Evolutionary conservation across 345 rosid genomes (phyloP), one percentile per base, ranked within the genome.

Genomic region (Lepidium aucheri): DNA sequence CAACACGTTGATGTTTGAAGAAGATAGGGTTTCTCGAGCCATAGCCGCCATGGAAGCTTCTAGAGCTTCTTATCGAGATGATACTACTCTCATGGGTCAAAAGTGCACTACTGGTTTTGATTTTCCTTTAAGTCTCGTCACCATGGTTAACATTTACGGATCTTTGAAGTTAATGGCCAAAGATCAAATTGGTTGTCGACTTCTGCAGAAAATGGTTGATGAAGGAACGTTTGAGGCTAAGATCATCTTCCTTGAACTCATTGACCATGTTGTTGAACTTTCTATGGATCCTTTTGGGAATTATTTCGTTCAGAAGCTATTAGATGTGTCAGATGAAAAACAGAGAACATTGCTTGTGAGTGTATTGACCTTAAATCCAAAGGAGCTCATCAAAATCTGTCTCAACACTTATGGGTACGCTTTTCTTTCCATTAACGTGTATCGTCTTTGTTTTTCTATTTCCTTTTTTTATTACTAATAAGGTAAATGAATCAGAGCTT

Each of bases 251-350:
- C 49, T 24, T 36, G 85, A 79, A 59, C 30, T 79, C 16, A 58
- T 79, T 41, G 78, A 65, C 42, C 70, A 85, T 67, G 55, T 81
- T 3, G 56, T 34, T 52, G 90, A 83, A 20, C 79, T 85, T 20
- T 76, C 84, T 55, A 77, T 72, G 61, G 81, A 85, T 69, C 83
- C 85, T 0, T 85, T 83, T 75, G 90, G 85, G n/a, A 85, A 85
- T 46, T 83, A 85, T 70, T 69, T 85, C 3, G 66, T 83, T 38
- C 87, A 85, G 79, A 85, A 79, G 78, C 68, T 83, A 39, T 38
- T 85, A 15, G 79, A 81, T 3, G 77, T 65, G 14, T 72, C 83
- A 61, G 57, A 54, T 14, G 86, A 83, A n/a, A 84, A 83, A 46
- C 86, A 79, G 28, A 76, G 74, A 59, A 77, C 72, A 35, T 67